Evolutionary conservation across 257 asterid genomes (phyloP).

Genomic region (Ilex aquifolium): DNA sequence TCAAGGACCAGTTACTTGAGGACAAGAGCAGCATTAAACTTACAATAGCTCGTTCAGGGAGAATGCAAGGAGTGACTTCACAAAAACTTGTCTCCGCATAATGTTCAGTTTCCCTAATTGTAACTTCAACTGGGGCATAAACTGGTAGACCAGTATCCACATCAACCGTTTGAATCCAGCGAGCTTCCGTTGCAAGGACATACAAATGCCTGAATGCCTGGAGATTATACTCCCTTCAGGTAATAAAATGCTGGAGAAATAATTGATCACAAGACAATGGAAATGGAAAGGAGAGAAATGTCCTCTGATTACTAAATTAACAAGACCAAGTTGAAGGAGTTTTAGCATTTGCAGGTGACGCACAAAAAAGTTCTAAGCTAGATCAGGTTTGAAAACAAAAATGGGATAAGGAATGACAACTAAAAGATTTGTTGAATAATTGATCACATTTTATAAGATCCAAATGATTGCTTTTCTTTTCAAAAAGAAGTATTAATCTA

Average conservation of each 20-base stretch:
- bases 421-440: too few relatives aligned
- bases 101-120: conserved; percentile 69
- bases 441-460: too few relatives aligned
- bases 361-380: neutral
- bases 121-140: conserved; percentile 89
- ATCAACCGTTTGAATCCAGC: conserved; percentile 96
- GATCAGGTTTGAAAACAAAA: neutral
- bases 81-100: conserved; percentile 86
- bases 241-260: neutral
- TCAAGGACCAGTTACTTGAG: neutral
- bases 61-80: conserved; percentile 95
- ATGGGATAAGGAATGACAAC: neutral
- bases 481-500: too few relatives aligned
- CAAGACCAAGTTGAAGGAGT: neutral
- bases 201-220: conserved; percentile 97
- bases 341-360: neutral
- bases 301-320: neutral
- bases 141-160: conserved; percentile 93
- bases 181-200: conserved; percentile 97
- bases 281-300: neutral
- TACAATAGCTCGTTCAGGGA: conserved; percentile 92
- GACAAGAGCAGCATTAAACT: conserved; percentile 24
- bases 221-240: conserved; percentile 6
- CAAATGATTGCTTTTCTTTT: too few relatives aligned
- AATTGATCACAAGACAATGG: conserved; percentile 1